Conservation (phyloP, 257 asterid genomes). For the Oldenlandia corymbosa region DNA sequence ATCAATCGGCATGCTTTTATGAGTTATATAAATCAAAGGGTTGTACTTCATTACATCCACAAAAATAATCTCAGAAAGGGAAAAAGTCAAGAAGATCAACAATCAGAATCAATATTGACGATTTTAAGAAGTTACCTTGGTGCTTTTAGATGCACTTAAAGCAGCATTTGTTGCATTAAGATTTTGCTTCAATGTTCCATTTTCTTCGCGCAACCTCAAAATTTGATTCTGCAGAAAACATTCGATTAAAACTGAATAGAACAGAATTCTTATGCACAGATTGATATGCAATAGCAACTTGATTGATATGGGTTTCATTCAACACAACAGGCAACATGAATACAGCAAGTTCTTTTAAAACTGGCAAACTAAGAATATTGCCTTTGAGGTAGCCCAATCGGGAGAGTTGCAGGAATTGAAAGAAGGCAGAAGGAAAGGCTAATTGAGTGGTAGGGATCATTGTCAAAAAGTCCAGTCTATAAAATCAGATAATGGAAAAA, state of each 20-base stretch:
- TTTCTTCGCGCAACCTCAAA: constrained; percentile 68
- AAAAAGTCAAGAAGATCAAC: not conserved
- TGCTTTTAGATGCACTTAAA: constrained; percentile 47
- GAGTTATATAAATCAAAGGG: not conserved
- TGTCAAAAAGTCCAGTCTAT: not conserved
- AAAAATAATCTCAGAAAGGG: not conserved
- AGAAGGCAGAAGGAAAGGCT: not conserved
- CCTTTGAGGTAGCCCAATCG: not conserved
- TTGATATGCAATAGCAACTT: no score
- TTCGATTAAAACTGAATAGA: not conserved
- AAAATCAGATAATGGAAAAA: not conserved
- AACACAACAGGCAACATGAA: no score
- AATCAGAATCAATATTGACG: not conserved
- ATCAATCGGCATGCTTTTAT: not conserved
- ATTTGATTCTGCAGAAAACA: constrained; percentile 59
- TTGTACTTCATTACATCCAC: not conserved
- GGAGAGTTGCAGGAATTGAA: not conserved
- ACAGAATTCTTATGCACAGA: no score
- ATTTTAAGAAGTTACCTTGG: constrained; percentile 35
- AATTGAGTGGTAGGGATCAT: not conserved
- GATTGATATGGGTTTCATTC: not conserved
- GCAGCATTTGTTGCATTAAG: constrained; percentile 51
- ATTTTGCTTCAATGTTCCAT: constrained; percentile 69
- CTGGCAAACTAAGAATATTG: not conserved
- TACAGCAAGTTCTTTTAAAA: not conserved